Percentiles rank a stretch among this genome's conserved stretches.
Evolutionary conservation across 177 flowering plant genomes (phyloP).

Genomic region (Vitis hybrid): DNA sequence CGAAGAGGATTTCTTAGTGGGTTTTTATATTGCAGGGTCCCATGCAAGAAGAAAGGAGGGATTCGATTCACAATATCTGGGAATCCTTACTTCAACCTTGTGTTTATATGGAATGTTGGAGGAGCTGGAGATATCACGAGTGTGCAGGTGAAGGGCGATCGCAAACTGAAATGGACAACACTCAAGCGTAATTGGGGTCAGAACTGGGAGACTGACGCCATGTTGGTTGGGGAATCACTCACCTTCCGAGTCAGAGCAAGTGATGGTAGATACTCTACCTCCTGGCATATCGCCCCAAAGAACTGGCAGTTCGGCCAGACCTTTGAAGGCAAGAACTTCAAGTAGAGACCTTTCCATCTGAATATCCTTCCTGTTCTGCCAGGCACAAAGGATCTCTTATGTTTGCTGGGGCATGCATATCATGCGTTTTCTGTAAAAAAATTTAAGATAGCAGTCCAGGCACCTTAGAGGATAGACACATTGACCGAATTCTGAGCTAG

Average conservation of each 20-base stretch:
- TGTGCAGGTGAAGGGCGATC: conserved; percentile 48
- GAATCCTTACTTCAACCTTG: conserved; percentile 44
- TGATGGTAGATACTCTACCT: conserved; percentile 45
- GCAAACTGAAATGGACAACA: conserved; percentile 35
- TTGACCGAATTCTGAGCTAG: no score
- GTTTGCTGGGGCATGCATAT: not conserved
- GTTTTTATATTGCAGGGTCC: conserved; percentile 34
- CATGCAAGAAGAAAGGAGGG: conserved; percentile 59
- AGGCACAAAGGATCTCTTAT: no score
- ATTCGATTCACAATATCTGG: conserved; percentile 51
- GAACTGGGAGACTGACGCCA: conserved; percentile 39
- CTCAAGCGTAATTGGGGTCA: conserved; percentile 61
- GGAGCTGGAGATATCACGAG: conserved; percentile 55
- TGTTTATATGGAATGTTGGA: conserved; percentile 55
- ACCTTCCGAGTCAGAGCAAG: conserved; percentile 51
- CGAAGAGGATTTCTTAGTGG: no score
- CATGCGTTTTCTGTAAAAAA: no score
- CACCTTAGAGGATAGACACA: no score
- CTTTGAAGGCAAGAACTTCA: conserved; percentile 60
- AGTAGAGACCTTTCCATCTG: not conserved
- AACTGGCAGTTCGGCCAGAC: conserved; percentile 73
- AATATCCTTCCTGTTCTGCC: no score
- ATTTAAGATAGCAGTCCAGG: no score
- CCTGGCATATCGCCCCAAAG: conserved; percentile 39
- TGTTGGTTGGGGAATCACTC: conserved; percentile 37